Conservation (phyloP, 225 moss, liverwort and hornwort species). For the Physcomitrium patens region DNA sequence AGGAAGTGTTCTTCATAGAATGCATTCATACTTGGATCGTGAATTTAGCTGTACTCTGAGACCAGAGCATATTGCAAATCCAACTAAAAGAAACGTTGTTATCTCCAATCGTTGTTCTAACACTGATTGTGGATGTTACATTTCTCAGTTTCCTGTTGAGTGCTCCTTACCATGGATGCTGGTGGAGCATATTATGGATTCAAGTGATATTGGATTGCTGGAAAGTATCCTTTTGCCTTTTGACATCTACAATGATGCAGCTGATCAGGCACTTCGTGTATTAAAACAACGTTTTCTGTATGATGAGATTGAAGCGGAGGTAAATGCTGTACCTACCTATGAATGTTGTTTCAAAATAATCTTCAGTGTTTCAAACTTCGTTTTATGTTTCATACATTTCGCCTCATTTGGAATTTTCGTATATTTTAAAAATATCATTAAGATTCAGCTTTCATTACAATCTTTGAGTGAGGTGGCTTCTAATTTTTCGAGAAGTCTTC, state of each 20-base stretch:
- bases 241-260: slow-evolving; percentile 93
- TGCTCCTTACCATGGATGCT: slow-evolving; percentile 99
- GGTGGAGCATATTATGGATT: slow-evolving; percentile 90
- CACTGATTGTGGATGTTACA: slow-evolving; percentile 19
- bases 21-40: background rate
- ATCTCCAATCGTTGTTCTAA: slow-evolving; percentile 13
- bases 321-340: slow-evolving; percentile 25
- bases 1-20: too few relatives aligned
- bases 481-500: background rate
- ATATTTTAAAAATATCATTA: slow-evolving; percentile 9
- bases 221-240: slow-evolving; percentile 91
- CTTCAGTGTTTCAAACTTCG: background rate
- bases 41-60: slow-evolving; percentile 2
- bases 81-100: background rate
- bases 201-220: slow-evolving; percentile 77
- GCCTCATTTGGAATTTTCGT: background rate
- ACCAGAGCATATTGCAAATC: slow-evolving; percentile 15
- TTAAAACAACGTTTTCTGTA: slow-evolving; percentile 92
- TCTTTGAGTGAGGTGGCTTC: slow-evolving; percentile 23
- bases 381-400: background rate
- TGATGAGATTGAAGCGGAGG: slow-evolving; percentile 99
- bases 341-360: slow-evolving; percentile 1
- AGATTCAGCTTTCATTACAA: slow-evolving; percentile 12
- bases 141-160: slow-evolving; percentile 86
- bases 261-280: slow-evolving; percentile 80